Base-by-base conservation (phyloP, 345 rosid genomes). In the Eucalyptus sideroxylon region DNA sequence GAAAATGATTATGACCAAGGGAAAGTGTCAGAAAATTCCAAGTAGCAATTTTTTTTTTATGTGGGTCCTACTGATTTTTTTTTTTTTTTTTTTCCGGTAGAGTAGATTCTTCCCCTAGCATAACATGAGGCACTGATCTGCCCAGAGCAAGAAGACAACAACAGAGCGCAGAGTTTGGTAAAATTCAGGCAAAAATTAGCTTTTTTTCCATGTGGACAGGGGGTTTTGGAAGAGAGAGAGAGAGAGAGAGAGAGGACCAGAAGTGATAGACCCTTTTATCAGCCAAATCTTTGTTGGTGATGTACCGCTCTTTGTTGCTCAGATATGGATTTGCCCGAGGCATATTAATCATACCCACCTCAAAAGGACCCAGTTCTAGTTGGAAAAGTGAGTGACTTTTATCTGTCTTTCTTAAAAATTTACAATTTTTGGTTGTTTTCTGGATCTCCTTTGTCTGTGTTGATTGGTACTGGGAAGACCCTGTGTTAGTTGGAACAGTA, bases 351-450 rank as follows among this genome's bases (percentile, higher is more conserved):
- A 72, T n/a, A 72, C 24, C 44, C 82, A 72, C 82, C 44, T 16
- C 82, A 37, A 72, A 72, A 72, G 44, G 82, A 72, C 21, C 44
- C 26, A 34, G 82, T 17, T 72, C 82, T 72, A 9, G 44, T 72
- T n/a, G 89, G 65, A 86, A 92, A 87, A 93, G 94, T 92, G 90
- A 90, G 95, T 88, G 86, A 14, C 90, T 91, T 91, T 91, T 91
- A 90, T 40, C 21, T 83, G 50, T 90, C 92, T 83, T 47, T 90
- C 92, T 82, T 37, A 88, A 72, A 37, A 10, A 17, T 34, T 37
- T 34, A 9, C 4, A 72, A 37, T 17, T 72, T 72, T 19, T 10
- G 45, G 45, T 34, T 72, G 82, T 37, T 72, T 72, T 49, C 65
- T 45, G 31, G 40, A 72, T 87, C 88, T 87, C 90, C 90, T 86